Conservation (phyloP, 257 asterid genomes). For the Solanum pinnatisectum region DNA sequence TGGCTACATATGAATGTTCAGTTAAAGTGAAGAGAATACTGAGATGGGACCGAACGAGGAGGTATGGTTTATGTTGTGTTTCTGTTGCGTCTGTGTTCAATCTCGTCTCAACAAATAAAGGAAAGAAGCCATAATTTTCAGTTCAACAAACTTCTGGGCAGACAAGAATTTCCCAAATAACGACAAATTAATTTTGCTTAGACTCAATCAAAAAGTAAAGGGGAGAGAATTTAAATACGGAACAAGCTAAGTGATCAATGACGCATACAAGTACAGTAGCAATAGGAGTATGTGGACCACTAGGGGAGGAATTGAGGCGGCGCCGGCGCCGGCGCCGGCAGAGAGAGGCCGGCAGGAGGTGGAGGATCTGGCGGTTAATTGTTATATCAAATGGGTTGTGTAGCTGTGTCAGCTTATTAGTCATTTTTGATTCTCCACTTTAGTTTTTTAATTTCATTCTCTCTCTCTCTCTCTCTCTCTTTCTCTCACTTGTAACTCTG, state of each 20-base stretch:
- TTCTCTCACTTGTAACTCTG: background rate
- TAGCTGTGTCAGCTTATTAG: background rate
- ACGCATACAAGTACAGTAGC: background rate
- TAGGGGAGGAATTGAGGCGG: background rate
- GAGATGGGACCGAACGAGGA: background rate
- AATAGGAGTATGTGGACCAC: background rate
- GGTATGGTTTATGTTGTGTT: background rate
- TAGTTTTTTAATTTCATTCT: background rate
- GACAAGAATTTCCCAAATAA: background rate
- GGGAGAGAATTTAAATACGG: background rate
- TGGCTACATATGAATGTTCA: background rate
- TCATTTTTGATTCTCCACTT: background rate
- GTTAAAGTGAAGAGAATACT: background rate
- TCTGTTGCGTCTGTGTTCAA: background rate
- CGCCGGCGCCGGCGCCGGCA: background rate
- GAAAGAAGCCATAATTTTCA: background rate
- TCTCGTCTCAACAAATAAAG: slow-evolving; percentile 2
- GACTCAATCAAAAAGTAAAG: background rate
- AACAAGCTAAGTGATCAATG: background rate
- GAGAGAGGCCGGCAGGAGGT: background rate
- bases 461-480: background rate
- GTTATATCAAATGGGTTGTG: background rate
- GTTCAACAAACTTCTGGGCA: slow-evolving; percentile 1
- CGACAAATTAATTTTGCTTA: background rate
- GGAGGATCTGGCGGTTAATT: background rate